Base-by-base conservation (phyloP, 2,329 filamentous ascomycete genomes). In the Penicillium sp. region DNA sequence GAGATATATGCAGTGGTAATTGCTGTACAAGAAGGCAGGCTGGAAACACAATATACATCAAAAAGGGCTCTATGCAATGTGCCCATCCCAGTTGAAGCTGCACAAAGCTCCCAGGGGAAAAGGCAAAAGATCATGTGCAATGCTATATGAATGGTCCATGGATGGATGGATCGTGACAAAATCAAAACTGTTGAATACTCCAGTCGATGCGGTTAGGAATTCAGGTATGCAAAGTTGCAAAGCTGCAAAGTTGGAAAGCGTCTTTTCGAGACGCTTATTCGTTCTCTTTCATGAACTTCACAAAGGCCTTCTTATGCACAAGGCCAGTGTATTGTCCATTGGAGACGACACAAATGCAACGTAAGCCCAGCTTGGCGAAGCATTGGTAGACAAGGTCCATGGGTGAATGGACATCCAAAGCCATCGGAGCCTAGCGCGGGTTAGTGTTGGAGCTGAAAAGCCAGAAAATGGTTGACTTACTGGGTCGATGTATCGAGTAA, bases 331-430 rank as follows among this genome's bases (percentile, higher is more conserved):
- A 98, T 53, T 82, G 83, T 23, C 93, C 93, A 57, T 95, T 84
- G 47, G 81, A 81, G 24, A 93, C 75, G 4, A 96, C 90, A 66
- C 93, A 97, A 43, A 98, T 86, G 69, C 95, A 97, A 54, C 93
- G 79, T 57, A 98, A 72, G 1, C 93, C 93, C 7, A 98, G 77
- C 72, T 98, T 98, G 44, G 89, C 88, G 68, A 97, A 98, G 63
- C 90, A 92, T 67, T 98, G 93, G 63, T 95, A 96, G 3, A 96
- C 93, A 33, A 98, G 74, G 66, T 97, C 91, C 81, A 97, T 91
- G 0, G 93, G 89, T 0, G 87, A 93, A 58, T 85, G 82, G 27
- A 95, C 87, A 64, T 98, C 93, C 23, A 98, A 76, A 10, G 91
- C 81, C 12, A 98, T 81, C 0, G 93, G 93, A 2, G 92, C 87